Base-by-base conservation (phyloP, 177 flowering plant species). In the Vitis hybrid region DNA sequence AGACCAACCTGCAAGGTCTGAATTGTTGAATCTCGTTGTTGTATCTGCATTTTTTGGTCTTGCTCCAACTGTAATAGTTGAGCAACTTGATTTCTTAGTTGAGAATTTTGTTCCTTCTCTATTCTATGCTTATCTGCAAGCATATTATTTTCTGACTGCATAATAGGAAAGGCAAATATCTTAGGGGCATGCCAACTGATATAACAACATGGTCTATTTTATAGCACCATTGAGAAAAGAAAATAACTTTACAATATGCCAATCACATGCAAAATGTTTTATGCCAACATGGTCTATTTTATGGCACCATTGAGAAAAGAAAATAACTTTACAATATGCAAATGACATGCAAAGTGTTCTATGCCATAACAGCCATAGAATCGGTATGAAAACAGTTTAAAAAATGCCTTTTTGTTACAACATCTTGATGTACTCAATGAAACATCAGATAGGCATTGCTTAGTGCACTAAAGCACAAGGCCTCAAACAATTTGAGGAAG, bases 21-120 rank as follows among this genome's bases (percentile, higher is more conserved):
- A 76, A 93, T 88, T 27, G 87, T 85, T 60, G 86, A 81, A 77
- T 93, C 97, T 51, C 73, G 78, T 68, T 93, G 90, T 72, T 91
- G 88, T 71, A 92, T 75, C 80, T 83, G 91, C 71, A 87, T 54
- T 74, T 92, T 93, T 63, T 86, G 91, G 3, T 96, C 97, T 81
- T 93, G 94, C 80, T 92, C 99, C 69, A 77, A 64, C 76, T 90
- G 91, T 65, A 93, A 76, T 32, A 93, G 81, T 75, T 90, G 88
- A 74, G 99, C 89, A 71, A 93, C 86, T 81, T 93, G 98, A 82
- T 86, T 92, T 71, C 89, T 86, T 13, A 96, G 87, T 76, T 93
- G 94, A 68, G 86, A 76, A 84, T 91, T 96, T 75, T 92, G 97
- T 72, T 96, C 99, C 77, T 88, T 93, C 82, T 96, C 98, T 61